Evolutionary conservation across 2,329 filamentous ascomycete genomes (phyloP).

Genomic region (Tolypocladium tundrense): DNA sequence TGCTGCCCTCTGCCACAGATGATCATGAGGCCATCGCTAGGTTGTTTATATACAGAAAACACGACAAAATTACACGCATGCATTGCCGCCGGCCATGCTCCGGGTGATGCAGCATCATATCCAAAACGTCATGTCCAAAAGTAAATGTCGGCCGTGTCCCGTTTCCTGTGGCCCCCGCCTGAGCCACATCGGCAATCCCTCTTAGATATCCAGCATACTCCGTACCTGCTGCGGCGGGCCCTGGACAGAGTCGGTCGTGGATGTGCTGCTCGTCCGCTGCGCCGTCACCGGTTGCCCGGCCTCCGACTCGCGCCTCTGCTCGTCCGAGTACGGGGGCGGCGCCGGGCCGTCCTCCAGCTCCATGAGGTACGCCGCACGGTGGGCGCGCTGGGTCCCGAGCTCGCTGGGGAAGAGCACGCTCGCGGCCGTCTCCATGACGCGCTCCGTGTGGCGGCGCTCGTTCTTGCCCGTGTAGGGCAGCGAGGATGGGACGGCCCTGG

Average conservation of each 20-base stretch:
- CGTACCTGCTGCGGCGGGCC: conserved; percentile 42
- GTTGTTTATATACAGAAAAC: background rate
- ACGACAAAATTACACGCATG: background rate
- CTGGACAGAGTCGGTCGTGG: conserved; percentile 34
- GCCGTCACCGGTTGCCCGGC: conserved; percentile 15
- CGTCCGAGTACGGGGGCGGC: conserved; percentile 28
- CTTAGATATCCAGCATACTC: conserved; percentile 37
- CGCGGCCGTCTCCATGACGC: conserved; percentile 31
- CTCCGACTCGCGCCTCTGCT: conserved; percentile 13
- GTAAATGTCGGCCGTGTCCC: background rate
- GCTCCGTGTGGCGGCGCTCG: conserved; percentile 33
- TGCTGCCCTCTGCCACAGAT: background rate
- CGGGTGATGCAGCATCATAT: background rate
- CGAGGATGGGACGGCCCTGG: conserved; percentile 14
- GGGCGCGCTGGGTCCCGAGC: conserved; percentile 17
- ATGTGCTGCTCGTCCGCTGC: conserved; percentile 33
- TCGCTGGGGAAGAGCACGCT: conserved; percentile 38
- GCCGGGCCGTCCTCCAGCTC: conserved; percentile 26
- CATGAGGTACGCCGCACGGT: conserved; percentile 27
- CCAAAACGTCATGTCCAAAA: background rate
- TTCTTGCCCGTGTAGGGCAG: conserved; percentile 29
- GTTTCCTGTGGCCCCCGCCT: background rate
- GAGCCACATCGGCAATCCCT: background rate
- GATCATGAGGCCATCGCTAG: background rate
- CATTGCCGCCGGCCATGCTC: background rate